phyloP scores from a whole-genome alignment of 1,139 yeast genomes.

The Kluyveromyces sp. region DNA sequence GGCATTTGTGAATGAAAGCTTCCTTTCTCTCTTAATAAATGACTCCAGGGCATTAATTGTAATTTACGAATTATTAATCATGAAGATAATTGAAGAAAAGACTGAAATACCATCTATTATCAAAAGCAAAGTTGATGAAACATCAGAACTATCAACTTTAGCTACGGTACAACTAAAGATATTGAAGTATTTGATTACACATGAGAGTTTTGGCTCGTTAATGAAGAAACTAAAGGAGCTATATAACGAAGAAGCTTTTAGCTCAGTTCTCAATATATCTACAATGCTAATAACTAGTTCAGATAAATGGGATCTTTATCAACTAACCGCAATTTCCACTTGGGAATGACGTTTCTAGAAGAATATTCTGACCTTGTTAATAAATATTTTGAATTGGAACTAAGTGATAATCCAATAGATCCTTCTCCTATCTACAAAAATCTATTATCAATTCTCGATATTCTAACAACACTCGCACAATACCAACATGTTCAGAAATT shows the following conservation, averaged over 20 bases:
- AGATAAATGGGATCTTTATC: constrained; percentile 46
- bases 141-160: constrained; percentile 15
- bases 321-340: constrained; percentile 44
- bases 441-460: constrained; percentile 36
- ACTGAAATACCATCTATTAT: constrained; percentile 12
- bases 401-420: constrained; percentile 14
- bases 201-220: constrained; percentile 34
- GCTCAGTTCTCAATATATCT: constrained; percentile 28
- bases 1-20: constrained; percentile 22
- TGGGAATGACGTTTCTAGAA: constrained; percentile 45
- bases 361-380: constrained; percentile 16
- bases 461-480: constrained; percentile 44
- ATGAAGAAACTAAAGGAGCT: constrained; percentile 21
- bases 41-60: constrained; percentile 12
- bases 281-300: constrained; percentile 43
- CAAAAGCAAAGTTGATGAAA: background rate
- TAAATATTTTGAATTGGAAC: constrained; percentile 18
- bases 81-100: constrained; percentile 12
- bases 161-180: constrained; percentile 17
- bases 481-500: constrained; percentile 47
- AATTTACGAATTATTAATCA: constrained; percentile 16
- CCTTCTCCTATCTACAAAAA: constrained; percentile 15
- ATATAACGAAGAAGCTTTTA: constrained; percentile 13
- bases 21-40: constrained; percentile 22
- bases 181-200: constrained; percentile 23